Conservation (phyloP, 805 yeast species). For the Ogataea angusta region DNA sequence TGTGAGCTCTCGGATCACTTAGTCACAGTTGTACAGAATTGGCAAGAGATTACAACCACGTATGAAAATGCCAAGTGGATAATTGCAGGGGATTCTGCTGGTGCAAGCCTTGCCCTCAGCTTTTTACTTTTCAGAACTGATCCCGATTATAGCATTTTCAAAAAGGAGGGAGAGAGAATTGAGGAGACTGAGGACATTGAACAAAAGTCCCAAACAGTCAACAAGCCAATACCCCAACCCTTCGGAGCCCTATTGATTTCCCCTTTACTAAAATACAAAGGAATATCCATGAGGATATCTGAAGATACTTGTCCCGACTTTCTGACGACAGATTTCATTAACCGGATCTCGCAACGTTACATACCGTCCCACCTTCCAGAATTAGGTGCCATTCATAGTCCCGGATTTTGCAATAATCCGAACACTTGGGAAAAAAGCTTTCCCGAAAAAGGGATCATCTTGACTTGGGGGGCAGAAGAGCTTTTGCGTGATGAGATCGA, state of each 20-base stretch:
- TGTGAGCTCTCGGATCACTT: slow-evolving; percentile 29
- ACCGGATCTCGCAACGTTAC: slow-evolving; percentile 13
- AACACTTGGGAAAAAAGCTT: slow-evolving; percentile 40
- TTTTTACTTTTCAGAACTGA: slow-evolving; percentile 36
- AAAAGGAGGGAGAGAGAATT: slow-evolving; percentile 3
- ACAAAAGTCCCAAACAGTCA: neutral
- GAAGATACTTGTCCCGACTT: slow-evolving; percentile 18
- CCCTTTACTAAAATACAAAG: slow-evolving; percentile 25
- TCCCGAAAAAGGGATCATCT: slow-evolving; percentile 40
- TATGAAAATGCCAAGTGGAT: slow-evolving; percentile 31
- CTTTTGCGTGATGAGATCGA: slow-evolving; percentile 36
- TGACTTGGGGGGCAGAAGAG: slow-evolving; percentile 45
- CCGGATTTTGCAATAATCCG: slow-evolving; percentile 30
- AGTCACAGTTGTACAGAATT: slow-evolving; percentile 27
- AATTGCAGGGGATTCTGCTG: slow-evolving; percentile 46
- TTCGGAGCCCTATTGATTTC: slow-evolving; percentile 28
- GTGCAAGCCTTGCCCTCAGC: slow-evolving; percentile 42
- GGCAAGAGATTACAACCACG: slow-evolving; percentile 28
- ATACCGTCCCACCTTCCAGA: slow-evolving; percentile 15
- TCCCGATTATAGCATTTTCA: slow-evolving; percentile 26
- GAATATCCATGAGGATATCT: slow-evolving; percentile 9
- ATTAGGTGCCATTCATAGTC: slow-evolving; percentile 30
- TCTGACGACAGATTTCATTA: slow-evolving; percentile 18
- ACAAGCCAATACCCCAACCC: slow-evolving; percentile 12
- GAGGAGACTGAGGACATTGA: slow-evolving; percentile 28